A percentile compares a stretch with the other conserved stretches of the same genome.
Conservation (phyloP, 192 early-diverging fungal species). For the Backusella parvicylindrica region DNA sequence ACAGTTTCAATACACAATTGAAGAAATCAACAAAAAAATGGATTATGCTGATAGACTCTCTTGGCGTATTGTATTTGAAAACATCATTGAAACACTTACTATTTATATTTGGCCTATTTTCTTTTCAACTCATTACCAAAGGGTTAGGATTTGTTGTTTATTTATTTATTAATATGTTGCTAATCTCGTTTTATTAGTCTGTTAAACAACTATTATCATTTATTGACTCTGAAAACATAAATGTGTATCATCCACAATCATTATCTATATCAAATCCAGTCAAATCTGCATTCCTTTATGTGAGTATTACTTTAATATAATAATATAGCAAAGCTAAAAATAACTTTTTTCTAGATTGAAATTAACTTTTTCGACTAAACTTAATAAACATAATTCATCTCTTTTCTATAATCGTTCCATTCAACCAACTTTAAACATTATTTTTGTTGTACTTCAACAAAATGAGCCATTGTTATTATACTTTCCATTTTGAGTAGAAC, state of each 20-base stretch:
- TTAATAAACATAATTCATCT: not conserved
- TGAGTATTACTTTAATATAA: constrained; percentile 7
- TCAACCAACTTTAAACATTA: not conserved
- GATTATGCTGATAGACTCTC: constrained; percentile 30
- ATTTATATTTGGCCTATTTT: constrained; percentile 36
- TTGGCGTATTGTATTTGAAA: constrained; percentile 26
- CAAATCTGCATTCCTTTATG: constrained; percentile 34
- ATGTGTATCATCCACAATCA: constrained; percentile 26
- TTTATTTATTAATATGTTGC: not conserved
- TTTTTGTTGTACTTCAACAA: no score
- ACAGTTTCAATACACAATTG: constrained; percentile 29
- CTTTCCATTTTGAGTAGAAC: no score
- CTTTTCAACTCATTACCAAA: constrained; percentile 31
- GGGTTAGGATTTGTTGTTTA: not conserved
- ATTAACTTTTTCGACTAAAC: constrained; percentile 19
- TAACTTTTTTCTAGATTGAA: constrained; percentile 15
- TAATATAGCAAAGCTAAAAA: not conserved
- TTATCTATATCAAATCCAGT: constrained; percentile 31
- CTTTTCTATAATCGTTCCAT: not conserved
- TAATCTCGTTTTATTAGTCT: constrained; percentile 9
- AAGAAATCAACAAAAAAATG: constrained; percentile 28
- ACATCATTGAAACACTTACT: constrained; percentile 34
- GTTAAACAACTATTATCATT: constrained; percentile 24
- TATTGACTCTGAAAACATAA: constrained; percentile 32
- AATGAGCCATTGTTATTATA: no score